phyloP scores from a whole-genome alignment of 2,329 filamentous ascomycete genomes.

The Exserohilum turcica region DNA sequence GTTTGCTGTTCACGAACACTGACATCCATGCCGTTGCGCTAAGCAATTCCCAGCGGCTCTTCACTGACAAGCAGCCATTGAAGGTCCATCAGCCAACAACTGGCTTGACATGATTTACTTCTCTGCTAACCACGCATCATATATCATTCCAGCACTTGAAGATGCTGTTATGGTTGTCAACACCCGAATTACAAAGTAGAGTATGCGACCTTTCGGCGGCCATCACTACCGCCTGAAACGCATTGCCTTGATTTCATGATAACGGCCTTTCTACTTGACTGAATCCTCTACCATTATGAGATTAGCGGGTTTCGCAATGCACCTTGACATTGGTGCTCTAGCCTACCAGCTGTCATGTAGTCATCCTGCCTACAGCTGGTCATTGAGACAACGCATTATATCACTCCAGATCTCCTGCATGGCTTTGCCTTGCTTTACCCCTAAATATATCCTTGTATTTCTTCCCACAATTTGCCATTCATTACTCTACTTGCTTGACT shows the following conservation, averaged over 20 bases:
- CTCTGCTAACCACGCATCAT: constrained; percentile 45
- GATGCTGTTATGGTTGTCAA: constrained; percentile 37
- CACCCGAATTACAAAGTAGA: constrained; percentile 40
- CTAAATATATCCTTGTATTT: constrained; percentile 42
- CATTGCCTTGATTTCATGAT: constrained; percentile 43
- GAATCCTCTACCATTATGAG: constrained; percentile 30
- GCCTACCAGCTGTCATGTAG: constrained; percentile 27
- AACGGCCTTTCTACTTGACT: constrained; percentile 39
- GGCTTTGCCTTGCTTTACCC: constrained; percentile 27
- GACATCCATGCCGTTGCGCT: constrained; percentile 43
- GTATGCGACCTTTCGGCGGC: constrained; percentile 28
- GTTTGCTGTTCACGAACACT: constrained; percentile 43
- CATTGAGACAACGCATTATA: constrained; percentile 38
- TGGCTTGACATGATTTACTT: constrained; percentile 45
- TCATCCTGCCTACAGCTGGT: constrained; percentile 34
- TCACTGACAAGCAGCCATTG: constrained; percentile 47
- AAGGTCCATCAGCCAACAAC: constrained; percentile 38
- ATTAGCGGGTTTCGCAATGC: constrained; percentile 38
- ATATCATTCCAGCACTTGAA: constrained; percentile 39
- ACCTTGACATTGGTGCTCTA: constrained; percentile 32
- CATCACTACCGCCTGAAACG: constrained; percentile 33
- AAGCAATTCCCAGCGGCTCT: constrained; percentile 44
- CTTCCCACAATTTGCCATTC: constrained; percentile 50
- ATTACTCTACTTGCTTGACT: constrained; percentile 52
- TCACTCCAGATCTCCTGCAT: constrained; percentile 35